Base-by-base conservation (phyloP, 2,329 filamentous ascomycete species). In the Lecanicillium sp. region DNA sequence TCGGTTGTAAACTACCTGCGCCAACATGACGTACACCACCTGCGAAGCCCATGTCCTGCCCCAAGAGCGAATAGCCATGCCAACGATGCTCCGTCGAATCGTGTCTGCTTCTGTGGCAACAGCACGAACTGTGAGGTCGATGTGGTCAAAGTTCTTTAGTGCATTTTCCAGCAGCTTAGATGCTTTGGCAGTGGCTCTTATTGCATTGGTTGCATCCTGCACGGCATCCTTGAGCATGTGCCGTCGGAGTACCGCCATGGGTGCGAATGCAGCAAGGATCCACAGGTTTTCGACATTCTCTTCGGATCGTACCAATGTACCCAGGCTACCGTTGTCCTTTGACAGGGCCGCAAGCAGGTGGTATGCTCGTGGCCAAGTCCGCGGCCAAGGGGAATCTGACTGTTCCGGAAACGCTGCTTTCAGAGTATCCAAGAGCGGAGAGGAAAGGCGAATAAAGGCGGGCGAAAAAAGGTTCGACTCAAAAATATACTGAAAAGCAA, bases 41-140 rank as follows among this genome's bases (percentile, higher is more conserved):
- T 49, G 47, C 13, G 42, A 27, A 1, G 32, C 39, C 47, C 47
- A 49, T 1, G 40, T 41, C 12, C 30, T 10, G 18, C 46, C 46
- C 45, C 46, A 49, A 12, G 44, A 42, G 3, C 47, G 44, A 8
- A 49, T 40, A 2, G 46, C 37, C 47, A 48, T 46, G 29, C 46
- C 47, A 1, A 47, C 25, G 17, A 12, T 17, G 36, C 46, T 44
- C 27, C 42, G 27, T n/a, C 18, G 29, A 13, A 18, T 29, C 11
- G 27, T 19, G 8, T 10, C 15, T 12, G 33, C 13, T 5, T 19
- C 22, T 12, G n/a, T n/a, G n/a, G 15, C 37, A 20, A 43, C 15
- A 10, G 29, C 5, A 12, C 18, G 18, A 17, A 41, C 37, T 4
- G 44, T 33, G 3, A 25, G 17, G 6, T 29, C 27, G 5, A 44